Conservation (phyloP, 495 filamentous ascomycete species). For the Sordaria brevicollis region DNA sequence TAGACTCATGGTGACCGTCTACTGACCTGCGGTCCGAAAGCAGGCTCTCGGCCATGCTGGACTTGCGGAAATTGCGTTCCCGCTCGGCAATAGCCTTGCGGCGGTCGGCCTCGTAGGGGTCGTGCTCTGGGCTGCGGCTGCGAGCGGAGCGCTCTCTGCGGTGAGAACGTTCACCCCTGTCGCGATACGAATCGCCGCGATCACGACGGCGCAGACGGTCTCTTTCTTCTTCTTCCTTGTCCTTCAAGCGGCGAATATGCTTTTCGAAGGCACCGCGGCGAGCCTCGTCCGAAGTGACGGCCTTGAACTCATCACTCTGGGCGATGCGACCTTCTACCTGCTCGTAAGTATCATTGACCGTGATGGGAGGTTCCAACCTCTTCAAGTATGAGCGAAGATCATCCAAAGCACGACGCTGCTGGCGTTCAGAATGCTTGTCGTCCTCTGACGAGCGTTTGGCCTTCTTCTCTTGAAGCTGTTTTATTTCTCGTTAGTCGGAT, state of each 20-base stretch:
- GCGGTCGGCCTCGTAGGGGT: slow-evolving; percentile 82
- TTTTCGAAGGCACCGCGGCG: slow-evolving; percentile 86
- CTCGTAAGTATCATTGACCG: slow-evolving; percentile 72
- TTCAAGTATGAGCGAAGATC: slow-evolving; percentile 80
- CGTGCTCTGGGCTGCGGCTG: slow-evolving; percentile 67
- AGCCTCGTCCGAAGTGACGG: slow-evolving; percentile 68
- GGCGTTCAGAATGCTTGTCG: slow-evolving; percentile 74
- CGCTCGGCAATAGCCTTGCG: slow-evolving; percentile 78
- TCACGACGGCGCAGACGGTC: slow-evolving; percentile 59
- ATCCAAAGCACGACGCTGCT: slow-evolving; percentile 77
- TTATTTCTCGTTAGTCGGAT: slow-evolving; percentile 14
- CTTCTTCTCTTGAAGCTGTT: slow-evolving; percentile 63
- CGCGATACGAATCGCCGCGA: slow-evolving; percentile 43
- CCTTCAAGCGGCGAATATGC: slow-evolving; percentile 75
- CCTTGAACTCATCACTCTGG: slow-evolving; percentile 71
- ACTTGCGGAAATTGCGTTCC: slow-evolving; percentile 77
- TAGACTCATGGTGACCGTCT: slow-evolving; percentile 29
- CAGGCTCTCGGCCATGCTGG: slow-evolving; percentile 53
- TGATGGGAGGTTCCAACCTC: slow-evolving; percentile 79
- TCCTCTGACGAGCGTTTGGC: slow-evolving; percentile 59
- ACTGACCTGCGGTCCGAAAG: slow-evolving; percentile 40
- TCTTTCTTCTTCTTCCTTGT: slow-evolving; percentile 84
- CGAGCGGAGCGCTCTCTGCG: slow-evolving; percentile 43
- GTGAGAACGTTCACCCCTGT: slow-evolving; percentile 51
- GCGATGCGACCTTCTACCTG: slow-evolving; percentile 68